A percentile compares a stretch with the other conserved stretches of the same genome.
phyloP scores from a whole-genome alignment of 225 moss, liverwort and hornwort species.

The Antitrichia curtipendula region DNA sequence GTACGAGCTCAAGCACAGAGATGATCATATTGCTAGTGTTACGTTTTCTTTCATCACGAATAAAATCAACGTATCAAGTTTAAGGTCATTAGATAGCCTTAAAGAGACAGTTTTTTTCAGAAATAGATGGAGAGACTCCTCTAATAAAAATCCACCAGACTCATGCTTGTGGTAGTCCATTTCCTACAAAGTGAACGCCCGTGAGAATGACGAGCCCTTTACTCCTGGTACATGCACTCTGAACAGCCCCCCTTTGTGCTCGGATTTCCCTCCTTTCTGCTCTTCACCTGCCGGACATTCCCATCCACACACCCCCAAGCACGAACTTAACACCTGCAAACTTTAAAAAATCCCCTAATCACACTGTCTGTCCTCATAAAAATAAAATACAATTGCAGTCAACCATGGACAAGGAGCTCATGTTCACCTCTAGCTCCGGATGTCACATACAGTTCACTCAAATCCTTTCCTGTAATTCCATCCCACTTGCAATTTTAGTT shows the following conservation, averaged over 20 bases:
- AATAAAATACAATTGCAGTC: not conserved
- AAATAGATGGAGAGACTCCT: not conserved
- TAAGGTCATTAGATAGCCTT: not conserved
- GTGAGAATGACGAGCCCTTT: conserved; percentile 23
- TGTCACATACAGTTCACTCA: conserved; percentile 38
- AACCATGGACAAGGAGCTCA: not conserved
- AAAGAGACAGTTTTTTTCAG: not conserved
- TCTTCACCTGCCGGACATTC: conserved; percentile 16
- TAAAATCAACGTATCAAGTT: not conserved
- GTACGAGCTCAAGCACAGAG: not conserved
- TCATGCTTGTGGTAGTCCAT: not conserved
- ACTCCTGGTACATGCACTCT: conserved; percentile 17
- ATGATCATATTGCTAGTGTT: not conserved
- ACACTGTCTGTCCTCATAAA: not conserved
- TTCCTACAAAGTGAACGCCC: conserved; percentile 6
- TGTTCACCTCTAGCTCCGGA: conserved; percentile 25
- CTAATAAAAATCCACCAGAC: not conserved
- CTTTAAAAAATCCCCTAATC: not conserved
- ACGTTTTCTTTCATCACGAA: not conserved
- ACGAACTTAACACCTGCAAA: not conserved
- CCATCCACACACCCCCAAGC: not conserved
- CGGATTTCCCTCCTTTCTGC: conserved; percentile 16
- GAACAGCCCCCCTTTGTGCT: conserved; percentile 18
- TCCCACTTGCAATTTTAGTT: not conserved
- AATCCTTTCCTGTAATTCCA: conserved; percentile 31